Evolutionary conservation across 2,329 filamentous ascomycete genomes (phyloP).

Genomic region (Apiospora rasikravindrae): DNA sequence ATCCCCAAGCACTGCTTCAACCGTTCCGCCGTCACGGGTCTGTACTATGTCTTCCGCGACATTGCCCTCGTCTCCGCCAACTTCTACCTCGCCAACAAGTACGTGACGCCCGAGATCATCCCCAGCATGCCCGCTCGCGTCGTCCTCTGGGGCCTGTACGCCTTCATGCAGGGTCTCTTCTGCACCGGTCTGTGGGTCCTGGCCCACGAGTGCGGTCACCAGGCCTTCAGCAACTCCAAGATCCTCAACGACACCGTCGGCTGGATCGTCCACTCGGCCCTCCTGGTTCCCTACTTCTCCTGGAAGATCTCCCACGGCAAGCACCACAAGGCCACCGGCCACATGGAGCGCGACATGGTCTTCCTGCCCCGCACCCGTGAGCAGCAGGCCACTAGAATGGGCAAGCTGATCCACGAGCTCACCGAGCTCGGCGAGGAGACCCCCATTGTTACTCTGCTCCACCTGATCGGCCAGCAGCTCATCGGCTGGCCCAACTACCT

Average conservation of each 20-base stretch:
- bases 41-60: constrained; percentile 87
- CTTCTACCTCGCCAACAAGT: constrained; percentile 89
- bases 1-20: constrained; percentile 98
- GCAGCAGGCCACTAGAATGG: constrained; percentile 76
- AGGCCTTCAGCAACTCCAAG: constrained; percentile 94
- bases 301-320: constrained; percentile 99
- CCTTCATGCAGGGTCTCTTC: constrained; percentile 88
- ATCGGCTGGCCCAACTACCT: constrained; percentile 94
- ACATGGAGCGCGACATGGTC: constrained; percentile 99
- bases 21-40: constrained; percentile 76
- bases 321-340: constrained; percentile 98
- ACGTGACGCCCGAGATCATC: constrained; percentile 82
- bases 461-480: constrained; percentile 84
- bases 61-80: constrained; percentile 72
- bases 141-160: constrained; percentile 68
- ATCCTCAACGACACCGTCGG: constrained; percentile 89
- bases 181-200: constrained; percentile 95
- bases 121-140: constrained; percentile 71
- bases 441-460: constrained; percentile 77
- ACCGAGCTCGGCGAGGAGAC: constrained; percentile 93
- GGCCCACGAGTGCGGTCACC: constrained; percentile 97
- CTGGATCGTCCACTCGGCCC: constrained; percentile 86
- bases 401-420: constrained; percentile 79
- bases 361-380: constrained; percentile 94
- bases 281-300: constrained; percentile 96